Percentiles rank a stretch among this genome's conserved stretches.
phyloP scores from a whole-genome alignment of 2,329 filamentous ascomycete genomes.

The Stylonectria norvegica region DNA sequence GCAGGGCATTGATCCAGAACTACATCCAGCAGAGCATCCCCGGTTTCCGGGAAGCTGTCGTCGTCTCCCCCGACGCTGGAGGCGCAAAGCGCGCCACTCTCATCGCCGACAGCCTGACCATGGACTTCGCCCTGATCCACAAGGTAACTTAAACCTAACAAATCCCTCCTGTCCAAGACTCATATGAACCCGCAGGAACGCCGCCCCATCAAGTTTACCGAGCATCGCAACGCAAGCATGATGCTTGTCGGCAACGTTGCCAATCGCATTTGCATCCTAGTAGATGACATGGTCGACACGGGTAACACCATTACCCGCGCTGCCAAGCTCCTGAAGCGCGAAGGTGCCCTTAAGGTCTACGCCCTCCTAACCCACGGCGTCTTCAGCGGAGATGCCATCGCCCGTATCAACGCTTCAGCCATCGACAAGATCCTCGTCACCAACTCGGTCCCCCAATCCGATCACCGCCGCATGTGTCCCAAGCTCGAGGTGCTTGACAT shows the following conservation, averaged over 20 bases:
- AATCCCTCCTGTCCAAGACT: conserved; percentile 34
- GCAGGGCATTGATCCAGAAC: conserved; percentile 66
- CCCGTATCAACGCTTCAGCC: conserved; percentile 87
- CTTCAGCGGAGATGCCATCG: conserved; percentile 90
- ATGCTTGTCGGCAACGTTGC: conserved; percentile 88
- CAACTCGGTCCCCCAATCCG: conserved; percentile 87
- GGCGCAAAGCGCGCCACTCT: conserved; percentile 94
- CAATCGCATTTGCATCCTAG: conserved; percentile 78
- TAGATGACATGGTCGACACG: conserved; percentile 93
- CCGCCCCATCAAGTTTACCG: conserved; percentile 80
- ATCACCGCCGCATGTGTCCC: conserved; percentile 72
- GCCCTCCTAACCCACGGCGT: conserved; percentile 94
- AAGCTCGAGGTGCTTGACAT: conserved; percentile 92
- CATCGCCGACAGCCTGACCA: conserved; percentile 87
- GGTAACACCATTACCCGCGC: conserved; percentile 96
- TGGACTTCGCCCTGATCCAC: conserved; percentile 97
- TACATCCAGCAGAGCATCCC: conserved; percentile 79
- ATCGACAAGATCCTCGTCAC: conserved; percentile 94
- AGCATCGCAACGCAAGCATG: conserved; percentile 90
- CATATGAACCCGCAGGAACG: conserved; percentile 61
- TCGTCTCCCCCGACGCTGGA: conserved; percentile 94
- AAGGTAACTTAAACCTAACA: conserved; percentile 55
- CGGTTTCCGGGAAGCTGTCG: conserved; percentile 79
- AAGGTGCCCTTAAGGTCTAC: conserved; percentile 87
- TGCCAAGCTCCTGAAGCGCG: conserved; percentile 93